Evolutionary conservation across 1,139 yeast species (phyloP), one percentile per base, ranked within the genome.

Genomic region (Kluyveromyces sp.): DNA sequence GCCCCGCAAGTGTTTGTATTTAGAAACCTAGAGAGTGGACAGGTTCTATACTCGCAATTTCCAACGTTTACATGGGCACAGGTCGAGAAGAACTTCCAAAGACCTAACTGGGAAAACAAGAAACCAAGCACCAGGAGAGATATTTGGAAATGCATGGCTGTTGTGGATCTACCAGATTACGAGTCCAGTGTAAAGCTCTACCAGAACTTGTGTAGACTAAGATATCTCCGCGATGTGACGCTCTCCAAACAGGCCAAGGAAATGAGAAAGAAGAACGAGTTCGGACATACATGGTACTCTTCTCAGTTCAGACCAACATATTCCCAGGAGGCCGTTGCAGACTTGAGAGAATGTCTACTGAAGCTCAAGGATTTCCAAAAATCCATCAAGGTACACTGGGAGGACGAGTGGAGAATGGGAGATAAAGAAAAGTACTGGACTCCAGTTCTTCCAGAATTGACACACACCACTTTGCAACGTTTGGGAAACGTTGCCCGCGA

Each of bases 271-370:
- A 79, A 84, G 62, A 79, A 85, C 61, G 78, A 74, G 39, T 87
- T 81, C 47, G 94, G 95, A 1, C 82, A 85, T 65, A 79, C 81
- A 44, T 89, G 97, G 96, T 79, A 72, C 61, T 77, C 84, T 47
- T 92, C 88, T 42, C 95, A 85, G 66, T 90, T 75, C 69, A 78
- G 97, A 61, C 97, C 97, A 30, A 82, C 94, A 0, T 86, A 83
- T 66, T 73, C 95, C 7, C 96, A 88, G 65, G 97, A 90, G 65
- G 87, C 97, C 1, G 89, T 88, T 27, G 89, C 96, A 1, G 97
- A 90, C 66, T 70, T 90, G 55, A 73, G 83, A 34, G 81, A 57
- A 82, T 87, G 45, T 69, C 81, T 49, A 86, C 81, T 53, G 81
- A 83, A 58, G 73, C 82, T 58, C 72, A 72, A 47, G 69, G 66